These are phyloP conservation scores for Taxillus chinensis DNA, from an alignment of 164 flowering plant species.

Conservation along the genomic window DNA sequence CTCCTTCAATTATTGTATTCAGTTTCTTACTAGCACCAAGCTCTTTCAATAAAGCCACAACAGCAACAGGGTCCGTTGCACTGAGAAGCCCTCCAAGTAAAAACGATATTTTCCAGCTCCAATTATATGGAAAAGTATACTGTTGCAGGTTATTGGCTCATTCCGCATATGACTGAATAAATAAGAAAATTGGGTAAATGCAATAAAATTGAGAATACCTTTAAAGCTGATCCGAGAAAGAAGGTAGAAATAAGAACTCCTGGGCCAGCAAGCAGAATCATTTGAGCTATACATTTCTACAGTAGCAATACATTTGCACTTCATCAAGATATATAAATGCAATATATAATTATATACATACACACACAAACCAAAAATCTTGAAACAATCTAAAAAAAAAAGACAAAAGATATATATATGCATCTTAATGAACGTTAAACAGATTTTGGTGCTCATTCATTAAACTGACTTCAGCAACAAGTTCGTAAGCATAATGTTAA, in stretches of 20 bases:
- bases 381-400: too few species aligned
- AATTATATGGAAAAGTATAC: constrained; percentile 76
- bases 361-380: too few species aligned
- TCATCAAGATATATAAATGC: too few species aligned
- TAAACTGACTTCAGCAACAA: too few species aligned
- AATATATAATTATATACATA: too few species aligned
- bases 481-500: too few species aligned
- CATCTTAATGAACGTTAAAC: too few species aligned
- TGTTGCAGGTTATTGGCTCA: constrained; percentile 19
- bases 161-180: constrained; percentile 1
- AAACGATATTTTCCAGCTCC: constrained; percentile 89
- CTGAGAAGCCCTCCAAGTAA: constrained; percentile 94
- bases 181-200: background rate
- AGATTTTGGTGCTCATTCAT: too few species aligned
- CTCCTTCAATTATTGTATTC: constrained; percentile 94
- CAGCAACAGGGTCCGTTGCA: constrained; percentile 99
- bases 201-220: constrained; percentile 32
- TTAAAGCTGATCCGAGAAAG: constrained; percentile 70
- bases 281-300: constrained; percentile 86
- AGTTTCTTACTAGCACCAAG: constrained; percentile 96
- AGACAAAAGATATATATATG: too few species aligned
- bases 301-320: background rate
- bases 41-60: constrained; percentile 86
- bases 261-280: constrained; percentile 92
- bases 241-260: constrained; percentile 90